These are phyloP conservation scores for Rhododendron simsii DNA, from an alignment of 148 eudicot genomes.

Conservation along the genomic window DNA sequence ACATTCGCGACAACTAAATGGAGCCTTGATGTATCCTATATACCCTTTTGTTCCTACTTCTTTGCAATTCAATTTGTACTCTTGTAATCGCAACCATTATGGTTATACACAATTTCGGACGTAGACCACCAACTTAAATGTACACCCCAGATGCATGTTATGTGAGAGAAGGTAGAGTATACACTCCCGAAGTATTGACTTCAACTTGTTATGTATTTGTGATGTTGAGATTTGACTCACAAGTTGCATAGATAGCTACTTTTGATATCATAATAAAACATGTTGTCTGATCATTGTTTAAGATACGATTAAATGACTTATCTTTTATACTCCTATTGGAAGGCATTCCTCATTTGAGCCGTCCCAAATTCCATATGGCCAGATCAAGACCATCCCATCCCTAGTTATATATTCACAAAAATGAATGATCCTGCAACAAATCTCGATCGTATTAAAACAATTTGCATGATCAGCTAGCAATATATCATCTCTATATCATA, in stretches of 20 bases:
- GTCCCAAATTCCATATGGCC: background rate
- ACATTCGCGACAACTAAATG: too few species aligned
- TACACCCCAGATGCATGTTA: too few species aligned
- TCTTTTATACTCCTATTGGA: background rate
- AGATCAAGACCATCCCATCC: conserved; percentile 2
- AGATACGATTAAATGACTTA: background rate
- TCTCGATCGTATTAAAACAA: background rate
- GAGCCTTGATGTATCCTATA: background rate
- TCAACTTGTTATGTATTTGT: background rate
- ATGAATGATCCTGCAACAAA: background rate
- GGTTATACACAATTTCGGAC: background rate
- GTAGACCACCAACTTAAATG: background rate
- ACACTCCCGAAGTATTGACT: too few species aligned
- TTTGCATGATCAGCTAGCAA: background rate
- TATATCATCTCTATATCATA: background rate
- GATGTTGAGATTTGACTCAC: background rate
- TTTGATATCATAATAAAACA: background rate
- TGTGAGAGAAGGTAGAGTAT: too few species aligned
- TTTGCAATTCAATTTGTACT: background rate
- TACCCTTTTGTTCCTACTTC: background rate
- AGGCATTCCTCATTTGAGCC: background rate
- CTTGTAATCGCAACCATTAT: background rate
- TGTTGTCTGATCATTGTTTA: background rate
- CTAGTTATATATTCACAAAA: background rate
- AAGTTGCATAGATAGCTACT: background rate